Evolutionary conservation across 495 filamentous ascomycete species (phyloP), one percentile per base, ranked within the genome.

Genomic region (Acidomyces sp.): DNA sequence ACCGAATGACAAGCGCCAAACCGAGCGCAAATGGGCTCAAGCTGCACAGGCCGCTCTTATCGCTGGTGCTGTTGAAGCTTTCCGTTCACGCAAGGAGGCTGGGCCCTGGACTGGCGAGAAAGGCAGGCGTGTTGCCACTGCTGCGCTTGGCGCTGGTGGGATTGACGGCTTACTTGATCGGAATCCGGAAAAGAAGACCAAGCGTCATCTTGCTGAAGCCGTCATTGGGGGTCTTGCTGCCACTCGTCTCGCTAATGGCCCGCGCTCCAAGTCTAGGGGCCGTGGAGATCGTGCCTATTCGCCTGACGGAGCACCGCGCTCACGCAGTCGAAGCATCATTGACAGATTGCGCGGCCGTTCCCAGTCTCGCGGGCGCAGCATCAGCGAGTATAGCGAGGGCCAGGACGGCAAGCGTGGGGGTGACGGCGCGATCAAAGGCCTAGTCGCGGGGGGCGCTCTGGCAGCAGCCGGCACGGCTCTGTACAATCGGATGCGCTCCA

Each of bases 1-100:
- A 17, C 43, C 63, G 42, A 54, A 56, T 35, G 58, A 60, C 13
- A 54, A 62, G 50, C 55, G 63, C n/a, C 65, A 66, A 24, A 72
- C 59, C 13, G 68, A 74, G 28, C 70, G 71, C 39, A 82, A 81
- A 42, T 76, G 90, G 51, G 71, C 81, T 43, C 83, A 93, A 57
- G 86, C 85, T 28, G 81, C 83, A 50, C 81, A 82, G 59, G 85
- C 86, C 15, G 88, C 86, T 5, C 60, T 93, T 27, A 70, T 85
- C 26, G 85, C 86, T 37, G 86, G 85, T 44, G 86, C 84, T 7
- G 74, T 82, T 17, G 84, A 93, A 63, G 86, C 86, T 20, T 92
- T 92, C 69, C 75, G 82, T 25, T 70, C 78, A 26, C 81, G 85
- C 55, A 92, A 90, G 50, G 78, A 85, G 34, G 80, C 82, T 0